phyloP scores from a whole-genome alignment of 176 grass and related monocot genomes.

The Juncus inflexus region DNA sequence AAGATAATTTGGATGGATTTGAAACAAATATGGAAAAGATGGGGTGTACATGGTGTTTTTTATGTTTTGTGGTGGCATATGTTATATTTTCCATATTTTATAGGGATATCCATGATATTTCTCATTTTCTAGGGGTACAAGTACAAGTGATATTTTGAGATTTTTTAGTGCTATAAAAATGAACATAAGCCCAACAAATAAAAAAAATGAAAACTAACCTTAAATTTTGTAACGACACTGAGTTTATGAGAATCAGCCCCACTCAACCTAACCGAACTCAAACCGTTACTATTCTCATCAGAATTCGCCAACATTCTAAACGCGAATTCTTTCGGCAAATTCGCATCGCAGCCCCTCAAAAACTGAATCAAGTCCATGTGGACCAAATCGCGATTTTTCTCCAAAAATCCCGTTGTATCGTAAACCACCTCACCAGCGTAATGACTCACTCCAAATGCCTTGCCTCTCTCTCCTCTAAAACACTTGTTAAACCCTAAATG shows the following conservation, averaged over 20 bases:
- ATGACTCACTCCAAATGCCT: conserved; percentile 69
- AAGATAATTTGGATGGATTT: too few species aligned
- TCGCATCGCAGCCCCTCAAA: conserved; percentile 65
- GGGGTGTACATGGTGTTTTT: too few species aligned
- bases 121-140: too few species aligned
- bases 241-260: conserved; percentile 89
- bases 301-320: conserved; percentile 90
- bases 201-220: too few species aligned
- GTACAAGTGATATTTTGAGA: too few species aligned
- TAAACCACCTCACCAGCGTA: conserved; percentile 95
- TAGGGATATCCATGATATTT: too few species aligned
- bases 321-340: conserved; percentile 75
- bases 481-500: conserved; percentile 66
- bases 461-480: conserved; percentile 92
- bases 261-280: conserved; percentile 58
- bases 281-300: conserved; percentile 33
- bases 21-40: too few species aligned
- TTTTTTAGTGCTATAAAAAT: conserved; percentile 14
- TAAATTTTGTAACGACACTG: conserved; percentile 96
- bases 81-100: too few species aligned
- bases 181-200: too few species aligned
- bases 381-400: conserved; percentile 98
- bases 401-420: conserved; percentile 86
- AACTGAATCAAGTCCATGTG: conserved; percentile 91
- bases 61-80: too few species aligned